Evolutionary conservation across 192 early-diverging fungal species (phyloP), one percentile per base, ranked within the genome.

Genomic region (Chytriomyces hyalinus): DNA sequence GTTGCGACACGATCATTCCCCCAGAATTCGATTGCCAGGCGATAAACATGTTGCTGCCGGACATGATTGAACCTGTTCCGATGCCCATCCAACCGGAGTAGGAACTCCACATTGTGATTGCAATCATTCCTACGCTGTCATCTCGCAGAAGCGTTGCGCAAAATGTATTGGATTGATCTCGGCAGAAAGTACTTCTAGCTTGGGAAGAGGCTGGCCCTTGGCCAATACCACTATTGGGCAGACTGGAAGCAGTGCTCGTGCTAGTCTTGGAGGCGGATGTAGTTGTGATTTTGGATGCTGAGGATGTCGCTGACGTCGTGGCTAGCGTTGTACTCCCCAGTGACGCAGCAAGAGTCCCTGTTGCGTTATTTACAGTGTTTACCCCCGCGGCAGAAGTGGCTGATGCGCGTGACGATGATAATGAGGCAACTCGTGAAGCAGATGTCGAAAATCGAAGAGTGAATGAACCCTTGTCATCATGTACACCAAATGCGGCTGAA

Each of bases 61-160:
- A n/a, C 81, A 84, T 84, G 57, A 24, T 7, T 11, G 26, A 45
- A 47, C 46, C 17, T 17, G 66, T n/a, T 11, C 80, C 80, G 5
- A 79, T 28, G 11, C 83, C 83, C 43, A 76, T 51, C 22, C 53
- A 76, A 5, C 74, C 65, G 4, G 28, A 22, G 9, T 4, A 20
- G 6, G 65, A 26, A 11, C 64, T 36, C 22, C 50, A 28, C 13
- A 76, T 24, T 9, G 74, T 24, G 53, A 76, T 53, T 10, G 62
- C 66, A 6, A 76, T 61, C n/a, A 70, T n/a, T 57, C 53, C 10
- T 13, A 22, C 45, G 22, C 24, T 26, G 17, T 20, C 45, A 53
- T 70, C 68, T 57, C 50, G 22, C 22, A 50, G 49, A 22, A 45
- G 49, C 7, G 60, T 62, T 53, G 61, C 22, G n/a, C 24, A 43